phyloP scores from a whole-genome alignment of 2,329 filamentous ascomycete genomes.

The Shiraia bambusicola region DNA sequence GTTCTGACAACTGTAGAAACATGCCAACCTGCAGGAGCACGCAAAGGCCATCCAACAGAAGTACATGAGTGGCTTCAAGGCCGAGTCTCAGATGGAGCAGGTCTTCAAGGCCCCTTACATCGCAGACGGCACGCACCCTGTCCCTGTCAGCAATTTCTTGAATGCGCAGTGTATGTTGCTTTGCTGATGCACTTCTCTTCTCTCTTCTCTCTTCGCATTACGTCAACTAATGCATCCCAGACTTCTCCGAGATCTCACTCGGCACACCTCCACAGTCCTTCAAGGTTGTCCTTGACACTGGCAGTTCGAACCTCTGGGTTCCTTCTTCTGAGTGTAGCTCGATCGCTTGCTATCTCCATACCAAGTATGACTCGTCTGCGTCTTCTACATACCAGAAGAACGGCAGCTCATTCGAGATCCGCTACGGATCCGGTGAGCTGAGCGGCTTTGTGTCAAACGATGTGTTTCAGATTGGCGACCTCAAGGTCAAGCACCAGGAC shows the following conservation, averaged over 20 bases:
- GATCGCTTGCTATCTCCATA: conserved; percentile 97
- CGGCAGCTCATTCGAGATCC: conserved; percentile 87
- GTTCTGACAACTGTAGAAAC: conserved; percentile 57
- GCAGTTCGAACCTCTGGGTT: conserved; percentile 99
- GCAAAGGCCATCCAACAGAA: conserved; percentile 86
- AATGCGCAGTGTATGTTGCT: conserved; percentile 90
- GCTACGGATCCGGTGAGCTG: conserved; percentile 91
- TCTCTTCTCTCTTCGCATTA: not conserved
- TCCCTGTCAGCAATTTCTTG: conserved; percentile 95
- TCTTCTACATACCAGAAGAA: conserved; percentile 95
- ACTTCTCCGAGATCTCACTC: conserved; percentile 95
- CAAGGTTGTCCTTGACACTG: conserved; percentile 98
- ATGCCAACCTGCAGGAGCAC: conserved; percentile 77
- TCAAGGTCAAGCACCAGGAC: conserved; percentile 84
- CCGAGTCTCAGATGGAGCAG: conserved; percentile 67
- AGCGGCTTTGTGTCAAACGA: conserved; percentile 94
- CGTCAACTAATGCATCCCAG: conserved; percentile 43
- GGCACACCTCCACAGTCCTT: conserved; percentile 91
- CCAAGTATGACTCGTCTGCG: conserved; percentile 87
- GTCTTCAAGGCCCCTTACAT: conserved; percentile 77
- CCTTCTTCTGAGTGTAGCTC: conserved; percentile 86
- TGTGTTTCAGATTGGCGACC: conserved; percentile 79
- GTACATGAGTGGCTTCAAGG: conserved; percentile 86
- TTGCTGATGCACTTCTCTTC: not conserved
- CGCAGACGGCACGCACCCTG: conserved; percentile 68